These are phyloP conservation scores for Yarrowia sp. DNA, from an alignment of 805 yeast species.

Conservation along the genomic window DNA sequence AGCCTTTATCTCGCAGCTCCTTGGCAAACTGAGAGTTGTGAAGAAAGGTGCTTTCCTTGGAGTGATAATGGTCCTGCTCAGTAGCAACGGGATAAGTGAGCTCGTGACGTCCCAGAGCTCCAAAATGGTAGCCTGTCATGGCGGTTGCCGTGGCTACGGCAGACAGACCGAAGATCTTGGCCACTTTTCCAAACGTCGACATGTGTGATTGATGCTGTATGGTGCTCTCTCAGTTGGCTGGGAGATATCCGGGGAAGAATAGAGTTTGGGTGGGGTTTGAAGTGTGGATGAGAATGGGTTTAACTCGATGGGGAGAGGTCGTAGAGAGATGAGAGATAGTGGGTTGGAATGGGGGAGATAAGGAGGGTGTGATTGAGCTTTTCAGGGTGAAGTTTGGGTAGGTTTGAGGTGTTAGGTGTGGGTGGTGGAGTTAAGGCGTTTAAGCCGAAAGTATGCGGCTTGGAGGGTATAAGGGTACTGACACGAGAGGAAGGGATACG, in stretches of 20 bases:
- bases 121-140: conserved; percentile 11
- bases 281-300: neutral
- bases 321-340: neutral
- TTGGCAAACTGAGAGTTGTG: conserved; percentile 32
- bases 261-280: conserved; percentile 5
- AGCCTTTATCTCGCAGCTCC: conserved; percentile 33
- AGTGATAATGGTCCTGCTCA: conserved; percentile 3
- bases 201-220: neutral
- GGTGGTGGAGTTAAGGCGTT: too few relatives aligned
- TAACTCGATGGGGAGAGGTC: neutral
- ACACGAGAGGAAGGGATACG: too few relatives aligned
- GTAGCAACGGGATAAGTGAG: conserved; percentile 1
- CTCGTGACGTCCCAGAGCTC: conserved; percentile 21
- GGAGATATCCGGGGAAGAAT: neutral
- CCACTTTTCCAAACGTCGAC: neutral
- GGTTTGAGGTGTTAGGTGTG: too few relatives aligned
- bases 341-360: neutral
- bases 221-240: neutral
- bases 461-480: too few relatives aligned
- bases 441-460: too few relatives aligned
- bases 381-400: too few relatives aligned
- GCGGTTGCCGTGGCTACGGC: neutral
- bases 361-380: too few relatives aligned
- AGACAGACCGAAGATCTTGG: conserved; percentile 7
- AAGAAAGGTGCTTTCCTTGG: conserved; percentile 29